A percentile compares a stretch with the other conserved stretches of the same genome.
Conservation (phyloP, 163 green algal species). For the Volvox carteri region DNA sequence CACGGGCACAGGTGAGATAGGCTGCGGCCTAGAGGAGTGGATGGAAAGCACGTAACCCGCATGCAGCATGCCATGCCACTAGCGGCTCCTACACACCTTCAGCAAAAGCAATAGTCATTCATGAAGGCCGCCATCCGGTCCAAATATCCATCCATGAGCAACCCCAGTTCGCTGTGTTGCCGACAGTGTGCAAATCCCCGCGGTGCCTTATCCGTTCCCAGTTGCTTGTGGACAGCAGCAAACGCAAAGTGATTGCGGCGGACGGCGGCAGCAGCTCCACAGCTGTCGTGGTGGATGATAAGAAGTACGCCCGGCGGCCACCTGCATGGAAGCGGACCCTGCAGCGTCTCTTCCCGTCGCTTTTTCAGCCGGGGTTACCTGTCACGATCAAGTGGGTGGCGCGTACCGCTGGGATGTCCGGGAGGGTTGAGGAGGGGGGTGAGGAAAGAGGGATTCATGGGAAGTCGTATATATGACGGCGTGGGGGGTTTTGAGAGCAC, state of each 20-base stretch:
- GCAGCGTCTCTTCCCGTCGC: constrained; percentile 77
- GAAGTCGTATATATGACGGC: no score
- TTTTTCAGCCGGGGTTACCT: constrained; percentile 73
- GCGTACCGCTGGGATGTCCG: background rate
- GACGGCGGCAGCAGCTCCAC: constrained; percentile 49
- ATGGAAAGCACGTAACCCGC: no score
- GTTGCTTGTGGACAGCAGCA: constrained; percentile 49
- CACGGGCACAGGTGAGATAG: constrained; percentile 33
- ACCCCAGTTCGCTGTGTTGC: no score
- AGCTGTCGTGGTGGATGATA: constrained; percentile 58
- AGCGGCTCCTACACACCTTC: no score
- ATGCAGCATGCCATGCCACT: no score
- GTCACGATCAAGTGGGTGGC: constrained; percentile 46
- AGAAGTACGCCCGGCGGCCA: constrained; percentile 80
- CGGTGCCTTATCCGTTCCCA: no score
- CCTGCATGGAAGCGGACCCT: constrained; percentile 72
- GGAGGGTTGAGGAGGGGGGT: background rate
- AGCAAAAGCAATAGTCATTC: no score
- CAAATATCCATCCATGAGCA: no score
- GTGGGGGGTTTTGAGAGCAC: no score
- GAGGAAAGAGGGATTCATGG: background rate
- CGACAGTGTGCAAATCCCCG: no score
- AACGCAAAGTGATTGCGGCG: constrained; percentile 53
- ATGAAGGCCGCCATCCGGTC: no score
- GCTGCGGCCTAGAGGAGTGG: no score